Base-by-base conservation (phyloP, 352 stramenopile species). In the Globisporangium polare region DNA sequence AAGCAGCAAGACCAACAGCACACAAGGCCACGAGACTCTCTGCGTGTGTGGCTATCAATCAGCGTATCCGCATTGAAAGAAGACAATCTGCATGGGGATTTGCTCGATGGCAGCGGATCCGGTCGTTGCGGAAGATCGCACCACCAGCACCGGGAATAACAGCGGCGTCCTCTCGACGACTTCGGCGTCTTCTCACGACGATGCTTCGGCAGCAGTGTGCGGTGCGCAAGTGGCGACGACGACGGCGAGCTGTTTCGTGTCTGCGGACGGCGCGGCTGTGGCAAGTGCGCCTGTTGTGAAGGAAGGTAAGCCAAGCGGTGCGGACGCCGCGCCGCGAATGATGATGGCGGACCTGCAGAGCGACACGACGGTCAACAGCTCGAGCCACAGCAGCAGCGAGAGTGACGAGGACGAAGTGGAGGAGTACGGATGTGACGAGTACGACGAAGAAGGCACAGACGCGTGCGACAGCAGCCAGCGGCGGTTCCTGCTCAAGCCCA, bases 401-500 rank as follows among this genome's bases (percentile, higher is more conserved):
- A 24, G 20, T 7, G 49, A 53, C 42, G 27, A 51, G 2, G 49
- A 53, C 3, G 47, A 52, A 9, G 27, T 20, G 8, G 57, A 27
- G 24, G 58, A 57, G n/a, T 64, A 46, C 31, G 49, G 58, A 24
- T 56, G 49, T 29, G 55, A 63, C 31, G 62, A 62, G 62, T 68
- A 58, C 55, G 54, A 53, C 5, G 53, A 58, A 31, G 62, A 68
- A 26, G 41, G 39, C n/a, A 42, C 17, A 10, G 33, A 45, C 5
- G 27, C 5, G 20, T 43, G 41, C 15, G 46, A 22, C 47, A 18
- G 17, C 53, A 50, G 53, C 20, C 29, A 49, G 31, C 53, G 53
- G 33, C 59, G 56, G 37, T 86, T 80, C 33, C 51, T 89, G 33
- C 68, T 92, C 52, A 93, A 93, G 55, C 81, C 83, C 15, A 93